Evolutionary conservation across 805 yeast species (phyloP), one percentile per base, ranked within the genome.

Genomic region (Yarrowia sp.): DNA sequence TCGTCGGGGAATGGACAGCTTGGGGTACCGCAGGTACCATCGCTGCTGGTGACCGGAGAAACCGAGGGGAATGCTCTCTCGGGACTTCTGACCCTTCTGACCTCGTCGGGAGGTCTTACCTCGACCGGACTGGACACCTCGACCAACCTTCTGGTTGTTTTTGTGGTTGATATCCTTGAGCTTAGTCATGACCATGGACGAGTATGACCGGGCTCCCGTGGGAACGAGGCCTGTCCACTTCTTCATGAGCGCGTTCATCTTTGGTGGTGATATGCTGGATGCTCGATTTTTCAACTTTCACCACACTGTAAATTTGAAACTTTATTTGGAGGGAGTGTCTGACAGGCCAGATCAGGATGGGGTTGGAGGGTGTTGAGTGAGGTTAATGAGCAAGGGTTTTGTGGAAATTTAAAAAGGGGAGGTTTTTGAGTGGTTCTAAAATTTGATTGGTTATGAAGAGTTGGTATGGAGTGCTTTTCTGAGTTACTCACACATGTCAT

Each of bases 31-130:
- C 76, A 89, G 84, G 76, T 86, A 85, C 73, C 88, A 85, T 31
- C 98, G 98, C 1, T 98, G 95, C 75, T 95, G 99, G 75, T 99
- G 98, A 85, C 99, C 99, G 80, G 95, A 99, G 74, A 93, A 91
- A 93, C 96, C 90, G 66, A 88, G 84, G 65, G 92, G 93, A 35
- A 93, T 93, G 45, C 87, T 84, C 42, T 93, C 89, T 78, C 98
- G 85, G 10, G 98, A 97, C 79, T 93, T 93, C 76, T 93, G 98
- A 85, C 99, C 99, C 79, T 95, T 95, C 73, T 90, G 96, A 81
- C 99, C 99, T 76, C 98, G 84, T 57, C 97, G 96, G 7, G 98
- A 86, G 3, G 98, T 95, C 77, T 93, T 92, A 79, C 99, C 99
- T 69, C 84, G 81, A 28, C 77, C 78, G 41, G 96, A 88, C 45